These are phyloP conservation scores for Wickerhamiella australiensis DNA, from an alignment of 805 yeast genomes.

Conservation along the genomic window DNA sequence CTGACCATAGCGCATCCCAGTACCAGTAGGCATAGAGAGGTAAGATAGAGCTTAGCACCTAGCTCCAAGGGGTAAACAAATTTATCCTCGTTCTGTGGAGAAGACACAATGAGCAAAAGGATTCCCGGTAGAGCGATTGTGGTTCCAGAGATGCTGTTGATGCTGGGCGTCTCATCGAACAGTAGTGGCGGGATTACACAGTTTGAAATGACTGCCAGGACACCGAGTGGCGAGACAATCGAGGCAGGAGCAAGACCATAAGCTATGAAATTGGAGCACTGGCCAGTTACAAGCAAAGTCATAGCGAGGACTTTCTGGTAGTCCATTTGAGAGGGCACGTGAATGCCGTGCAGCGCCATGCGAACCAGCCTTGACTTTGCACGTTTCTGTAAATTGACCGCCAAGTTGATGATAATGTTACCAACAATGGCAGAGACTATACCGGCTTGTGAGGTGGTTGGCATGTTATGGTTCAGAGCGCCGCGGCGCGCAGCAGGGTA, in stretches of 20 bases:
- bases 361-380: slow-evolving; percentile 29
- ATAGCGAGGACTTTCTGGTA: slow-evolving; percentile 35
- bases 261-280: slow-evolving; percentile 37
- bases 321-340: slow-evolving; percentile 18
- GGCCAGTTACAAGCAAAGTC: slow-evolving; percentile 35
- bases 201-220: slow-evolving; percentile 38
- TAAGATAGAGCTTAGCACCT: neutral
- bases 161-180: slow-evolving; percentile 32
- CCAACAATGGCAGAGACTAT: slow-evolving; percentile 30
- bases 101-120: slow-evolving; percentile 32
- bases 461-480: neutral
- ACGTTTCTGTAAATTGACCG: slow-evolving; percentile 33
- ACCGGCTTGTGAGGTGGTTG: slow-evolving; percentile 21
- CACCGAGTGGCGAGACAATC: slow-evolving; percentile 40
- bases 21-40: neutral
- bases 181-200: slow-evolving; percentile 38
- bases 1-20: neutral
- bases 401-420: slow-evolving; percentile 31
- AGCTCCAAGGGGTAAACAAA: slow-evolving; percentile 7
- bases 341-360: slow-evolving; percentile 19
- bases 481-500: neutral
- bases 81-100: slow-evolving; percentile 18
- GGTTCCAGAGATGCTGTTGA: slow-evolving; percentile 32
- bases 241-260: slow-evolving; percentile 40
- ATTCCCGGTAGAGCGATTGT: slow-evolving; percentile 34